Evolutionary conservation across 108 stramenopile genomes (phyloP), one percentile per base, ranked within the genome.

Genomic region (Fistulifera solaris): DNA sequence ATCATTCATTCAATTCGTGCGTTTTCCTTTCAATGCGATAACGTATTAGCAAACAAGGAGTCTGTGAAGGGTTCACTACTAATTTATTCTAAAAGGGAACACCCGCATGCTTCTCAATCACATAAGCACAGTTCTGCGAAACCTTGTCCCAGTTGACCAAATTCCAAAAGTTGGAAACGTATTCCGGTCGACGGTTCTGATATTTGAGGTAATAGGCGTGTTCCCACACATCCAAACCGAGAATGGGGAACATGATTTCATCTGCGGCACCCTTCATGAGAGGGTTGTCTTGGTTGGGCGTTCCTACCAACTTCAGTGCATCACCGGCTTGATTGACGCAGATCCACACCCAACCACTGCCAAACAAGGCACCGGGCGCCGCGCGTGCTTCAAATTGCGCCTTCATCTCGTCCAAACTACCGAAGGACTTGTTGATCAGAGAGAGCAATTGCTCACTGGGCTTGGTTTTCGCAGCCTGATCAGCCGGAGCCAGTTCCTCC

Each of bases 161-260:
- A 67, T 97, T 94, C 96, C 96, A 99, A 85, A 92, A 93, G 76
- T 72, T 75, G 66, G 76, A 72, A 28, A 94, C 92, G 66, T 96
- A 97, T 60, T 96, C 95, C 6, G 96, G 94, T 54, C 96, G 71
- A 28, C 92, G 80, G 77, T 99, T 99, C 70, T 99, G 95, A 81
- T 97, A 97, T 75, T 99, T 92, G 60, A 97, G 87, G 73, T 94
- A 97, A 82, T 96, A 97, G 14, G 98, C 96, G 70, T 94, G 94
- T 66, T 99, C 98, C 98, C 98, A 99, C 10, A 99, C 96, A 84
- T 98, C 98, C 26, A 99, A 58, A 24, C 98, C 98, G 31, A 99
- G 76, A 58, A 99, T 95, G 46, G 98, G 98, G 73, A 80, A 83
- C 68, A 87, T 94, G 58, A 96, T 75, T 55, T 94, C 96, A 47